Base-by-base conservation (phyloP, 345 rosid species). In the Gossypium thurberi region DNA sequence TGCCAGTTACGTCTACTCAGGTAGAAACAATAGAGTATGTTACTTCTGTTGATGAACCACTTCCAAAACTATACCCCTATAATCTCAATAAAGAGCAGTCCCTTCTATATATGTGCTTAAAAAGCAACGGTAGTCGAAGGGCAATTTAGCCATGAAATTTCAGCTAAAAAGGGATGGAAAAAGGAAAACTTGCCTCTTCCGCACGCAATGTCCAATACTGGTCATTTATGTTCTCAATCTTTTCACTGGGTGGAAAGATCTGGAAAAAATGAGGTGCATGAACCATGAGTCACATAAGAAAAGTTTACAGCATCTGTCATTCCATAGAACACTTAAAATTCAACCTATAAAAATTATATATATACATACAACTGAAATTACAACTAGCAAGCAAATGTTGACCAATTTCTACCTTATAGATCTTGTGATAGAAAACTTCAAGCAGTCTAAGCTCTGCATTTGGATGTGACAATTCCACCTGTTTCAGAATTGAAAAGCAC, bases 121-220 rank as follows among this genome's bases (percentile, higher is more conserved):
- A 58, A 14, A 1, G 14, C 8, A 46, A 66, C 42, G 8, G 23
- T 66, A 50, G 6, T 15, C 5, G 10, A 37, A 37, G 13, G 23
- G 55, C 37, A 65, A 13, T 20, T 23, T 66, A 46, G 55, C 18
- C 55, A 46, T 46, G 55, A 46, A 21, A 65, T 21, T 44, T 65
- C 70, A 46, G 73, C 47, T 15, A 51, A 42, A 64, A 37, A 12
- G 40, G 26, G 8, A 52, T 13, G 64, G 58, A 33, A 75, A 76
- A 77, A 65, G 23, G 25, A 37, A 23, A 53, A 82, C 78, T 76
- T 82, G 80, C 99, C 99, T 95, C 99, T 76, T 95, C 99, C 68
- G 97, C 98, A 17, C 99, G 94, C 59, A 95, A 77, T 42, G 98
- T 95, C 99, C 98, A 95, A 80, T 92, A 95, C 79, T 92, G 97